phyloP scores from a whole-genome alignment of 345 rosid species.

The Durio zibethinus region DNA sequence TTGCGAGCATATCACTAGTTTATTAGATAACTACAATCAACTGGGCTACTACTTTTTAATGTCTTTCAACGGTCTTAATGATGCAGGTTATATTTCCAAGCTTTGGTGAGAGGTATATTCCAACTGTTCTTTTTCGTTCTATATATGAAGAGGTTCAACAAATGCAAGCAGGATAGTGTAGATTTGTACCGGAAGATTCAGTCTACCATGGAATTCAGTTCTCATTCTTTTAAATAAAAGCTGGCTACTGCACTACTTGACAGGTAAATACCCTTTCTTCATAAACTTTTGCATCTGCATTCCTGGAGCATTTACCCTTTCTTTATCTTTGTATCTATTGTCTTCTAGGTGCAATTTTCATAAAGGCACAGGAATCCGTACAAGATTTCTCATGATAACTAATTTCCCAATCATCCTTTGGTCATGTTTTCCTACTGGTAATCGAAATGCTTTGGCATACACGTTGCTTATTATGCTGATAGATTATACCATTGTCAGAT shows the following conservation, averaged over 20 bases:
- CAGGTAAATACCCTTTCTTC: constrained; percentile 1
- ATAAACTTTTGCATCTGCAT: neutral
- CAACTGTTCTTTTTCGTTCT: constrained; percentile 66
- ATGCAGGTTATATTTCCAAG: constrained; percentile 80
- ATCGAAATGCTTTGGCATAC: neutral
- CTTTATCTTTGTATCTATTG: neutral
- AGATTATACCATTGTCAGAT: neutral
- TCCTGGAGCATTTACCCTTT: neutral
- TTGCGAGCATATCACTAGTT: neutral
- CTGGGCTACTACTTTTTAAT: neutral
- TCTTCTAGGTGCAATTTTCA: neutral
- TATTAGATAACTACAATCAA: neutral
- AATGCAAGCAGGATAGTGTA: constrained; percentile 37
- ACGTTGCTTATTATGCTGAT: neutral
- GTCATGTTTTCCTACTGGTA: neutral
- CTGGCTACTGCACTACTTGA: neutral
- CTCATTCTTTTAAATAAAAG: neutral
- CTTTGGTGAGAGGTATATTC: constrained; percentile 79
- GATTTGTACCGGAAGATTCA: neutral
- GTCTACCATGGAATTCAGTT: neutral
- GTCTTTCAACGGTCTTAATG: neutral
- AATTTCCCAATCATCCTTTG: neutral
- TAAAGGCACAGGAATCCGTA: neutral
- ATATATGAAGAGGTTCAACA: constrained; percentile 60
- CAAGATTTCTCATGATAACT: neutral